Evolutionary conservation across 2,329 filamentous ascomycete species (phyloP).

Genomic region (Mycosphaerella sp.): DNA sequence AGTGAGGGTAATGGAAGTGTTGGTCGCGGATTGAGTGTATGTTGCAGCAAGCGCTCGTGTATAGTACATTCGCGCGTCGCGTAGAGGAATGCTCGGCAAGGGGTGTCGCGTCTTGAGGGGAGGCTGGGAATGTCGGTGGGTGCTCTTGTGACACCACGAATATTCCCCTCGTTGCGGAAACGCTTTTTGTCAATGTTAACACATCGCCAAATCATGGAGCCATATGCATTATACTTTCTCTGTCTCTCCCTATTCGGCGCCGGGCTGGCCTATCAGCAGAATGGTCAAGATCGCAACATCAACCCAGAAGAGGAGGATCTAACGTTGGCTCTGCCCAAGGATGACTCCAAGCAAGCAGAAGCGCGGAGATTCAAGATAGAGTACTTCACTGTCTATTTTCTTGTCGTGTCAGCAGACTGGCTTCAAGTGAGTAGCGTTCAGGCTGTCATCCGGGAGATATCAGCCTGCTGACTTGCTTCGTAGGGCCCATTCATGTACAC

Average conservation of each 20-base stretch:
- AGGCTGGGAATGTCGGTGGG: not conserved
- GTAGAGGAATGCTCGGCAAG: not conserved
- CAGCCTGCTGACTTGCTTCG: not conserved
- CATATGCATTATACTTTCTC: constrained; percentile 25
- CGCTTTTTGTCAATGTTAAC: not conserved
- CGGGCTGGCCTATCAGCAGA: constrained; percentile 17
- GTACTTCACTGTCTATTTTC: constrained; percentile 42
- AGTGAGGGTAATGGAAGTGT: not conserved
- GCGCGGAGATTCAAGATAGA: constrained; percentile 37
- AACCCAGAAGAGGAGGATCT: constrained; percentile 12
- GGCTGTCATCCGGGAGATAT: too few relatives aligned
- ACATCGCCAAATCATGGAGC: constrained; percentile 15
- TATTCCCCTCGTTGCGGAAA: not conserved
- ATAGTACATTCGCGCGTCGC: not conserved
- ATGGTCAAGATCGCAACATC: constrained; percentile 7
- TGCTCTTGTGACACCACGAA: not conserved
- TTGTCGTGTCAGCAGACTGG: constrained; percentile 45
- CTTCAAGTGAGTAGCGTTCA: constrained; percentile 35
- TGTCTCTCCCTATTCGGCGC: constrained; percentile 21
- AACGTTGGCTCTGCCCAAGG: constrained; percentile 11
- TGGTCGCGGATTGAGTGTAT: not conserved
- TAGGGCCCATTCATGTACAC: constrained; percentile 48
- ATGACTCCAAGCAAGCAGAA: constrained; percentile 26
- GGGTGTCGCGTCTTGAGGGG: not conserved
- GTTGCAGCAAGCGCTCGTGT: not conserved